Conservation (phyloP, 257 asterid species). For the Ocimum tenuiflorum region DNA sequence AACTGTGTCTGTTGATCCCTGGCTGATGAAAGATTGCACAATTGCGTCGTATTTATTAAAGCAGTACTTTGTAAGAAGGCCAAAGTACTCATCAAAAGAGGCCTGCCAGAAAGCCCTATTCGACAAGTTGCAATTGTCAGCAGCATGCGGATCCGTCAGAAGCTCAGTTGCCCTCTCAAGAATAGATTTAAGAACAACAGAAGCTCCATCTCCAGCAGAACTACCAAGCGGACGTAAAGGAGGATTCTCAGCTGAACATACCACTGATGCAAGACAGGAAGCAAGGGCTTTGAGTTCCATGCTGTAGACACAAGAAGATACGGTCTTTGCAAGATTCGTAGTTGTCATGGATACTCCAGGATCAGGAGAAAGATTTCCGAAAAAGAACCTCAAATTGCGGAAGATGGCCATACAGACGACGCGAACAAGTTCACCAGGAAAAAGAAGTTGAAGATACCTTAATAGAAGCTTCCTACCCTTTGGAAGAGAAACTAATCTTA, state of each 20-base stretch:
- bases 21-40: slow-evolving; percentile 54
- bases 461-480: slow-evolving; percentile 61
- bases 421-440: slow-evolving; percentile 66
- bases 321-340: slow-evolving; percentile 47
- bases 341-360: slow-evolving; percentile 44
- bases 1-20: slow-evolving; percentile 37
- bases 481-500: slow-evolving; percentile 57
- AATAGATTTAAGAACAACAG: slow-evolving; percentile 61
- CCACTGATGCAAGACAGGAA: slow-evolving; percentile 93
- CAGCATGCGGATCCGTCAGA: slow-evolving; percentile 49
- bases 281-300: slow-evolving; percentile 86
- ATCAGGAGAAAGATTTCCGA: slow-evolving; percentile 74
- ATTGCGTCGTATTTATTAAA: slow-evolving; percentile 62
- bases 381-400: slow-evolving; percentile 81
- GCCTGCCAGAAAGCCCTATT: slow-evolving; percentile 88
- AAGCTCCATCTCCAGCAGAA: slow-evolving; percentile 84
- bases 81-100: slow-evolving; percentile 83
- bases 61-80: slow-evolving; percentile 76
- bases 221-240: slow-evolving; percentile 86
- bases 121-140: slow-evolving; percentile 46
- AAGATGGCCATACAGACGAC: slow-evolving; percentile 88
- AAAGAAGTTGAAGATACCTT: slow-evolving; percentile 47
- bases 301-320: slow-evolving; percentile 44
- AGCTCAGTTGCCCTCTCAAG: slow-evolving; percentile 66
- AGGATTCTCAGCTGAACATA: slow-evolving; percentile 82